Percentiles rank a stretch among this genome's conserved stretches.
phyloP scores from a whole-genome alignment of 305 asterid genomes.

The Fraxinus ornus region DNA sequence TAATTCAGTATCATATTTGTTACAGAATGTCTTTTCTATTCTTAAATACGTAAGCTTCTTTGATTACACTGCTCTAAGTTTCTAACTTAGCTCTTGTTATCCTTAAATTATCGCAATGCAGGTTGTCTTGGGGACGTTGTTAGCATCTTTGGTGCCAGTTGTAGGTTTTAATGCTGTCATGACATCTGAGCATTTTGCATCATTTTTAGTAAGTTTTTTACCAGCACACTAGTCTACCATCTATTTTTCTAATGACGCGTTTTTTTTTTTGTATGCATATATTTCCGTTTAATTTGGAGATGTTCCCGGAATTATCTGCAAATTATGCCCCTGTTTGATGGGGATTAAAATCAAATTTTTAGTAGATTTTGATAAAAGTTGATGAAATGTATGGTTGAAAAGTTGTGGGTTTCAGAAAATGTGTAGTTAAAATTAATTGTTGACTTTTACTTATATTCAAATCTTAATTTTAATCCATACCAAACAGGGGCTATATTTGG shows the following conservation, averaged over 20 bases:
- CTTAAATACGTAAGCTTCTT: conserved; percentile 7
- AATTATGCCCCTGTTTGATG: not conserved
- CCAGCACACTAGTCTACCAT: not conserved
- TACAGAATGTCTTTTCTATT: not conserved
- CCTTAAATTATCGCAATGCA: conserved; percentile 31
- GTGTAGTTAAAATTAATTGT: no score
- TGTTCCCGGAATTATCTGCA: not conserved
- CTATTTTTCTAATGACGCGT: not conserved
- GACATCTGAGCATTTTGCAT: conserved; percentile 98
- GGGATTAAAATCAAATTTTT: no score
- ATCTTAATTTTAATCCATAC: no score
- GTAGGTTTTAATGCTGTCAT: conserved; percentile 96
- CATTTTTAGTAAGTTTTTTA: conserved; percentile 68
- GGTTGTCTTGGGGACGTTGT: conserved; percentile 85
- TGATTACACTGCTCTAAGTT: conserved; percentile 4
- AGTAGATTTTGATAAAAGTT: no score
- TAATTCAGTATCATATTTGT: not conserved
- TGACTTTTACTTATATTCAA: no score
- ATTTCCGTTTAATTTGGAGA: not conserved
- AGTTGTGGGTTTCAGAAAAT: no score
- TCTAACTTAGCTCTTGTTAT: conserved; percentile 8
- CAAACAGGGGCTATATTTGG: not conserved
- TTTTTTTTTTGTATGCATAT: not conserved
- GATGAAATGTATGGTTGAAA: no score
- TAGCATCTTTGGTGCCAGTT: conserved; percentile 92